Evolutionary conservation across 176 grass and related monocot species (phyloP).

Genomic region (Eragrostis nindensis): DNA sequence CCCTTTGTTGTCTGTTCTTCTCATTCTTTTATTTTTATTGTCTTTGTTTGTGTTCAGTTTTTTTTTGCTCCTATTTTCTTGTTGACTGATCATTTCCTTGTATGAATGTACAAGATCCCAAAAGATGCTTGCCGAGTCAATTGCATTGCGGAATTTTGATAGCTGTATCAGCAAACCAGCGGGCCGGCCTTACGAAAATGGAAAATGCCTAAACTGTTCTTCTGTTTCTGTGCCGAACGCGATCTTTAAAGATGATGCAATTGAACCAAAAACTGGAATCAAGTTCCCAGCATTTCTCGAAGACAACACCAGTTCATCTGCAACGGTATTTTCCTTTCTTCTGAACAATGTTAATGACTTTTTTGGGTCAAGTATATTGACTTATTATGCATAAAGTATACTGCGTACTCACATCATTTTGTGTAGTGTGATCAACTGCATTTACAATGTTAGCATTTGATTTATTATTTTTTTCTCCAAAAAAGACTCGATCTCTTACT

Average conservation of each 20-base stretch:
- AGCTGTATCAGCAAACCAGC: conserved; percentile 29
- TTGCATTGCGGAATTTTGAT: conserved; percentile 51
- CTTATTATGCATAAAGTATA: background rate
- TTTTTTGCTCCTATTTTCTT: background rate
- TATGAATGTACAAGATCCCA: conserved; percentile 64
- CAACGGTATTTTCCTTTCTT: conserved; percentile 43
- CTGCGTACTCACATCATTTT: conserved; percentile 12
- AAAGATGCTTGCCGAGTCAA: conserved; percentile 67
- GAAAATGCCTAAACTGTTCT: conserved; percentile 51
- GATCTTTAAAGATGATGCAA: conserved; percentile 66
- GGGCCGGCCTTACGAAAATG: conserved; percentile 35
- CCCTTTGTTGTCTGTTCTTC: conserved; percentile 1
- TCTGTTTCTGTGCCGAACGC: conserved; percentile 54
- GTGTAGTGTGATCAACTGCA: background rate
- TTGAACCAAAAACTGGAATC: conserved; percentile 98
- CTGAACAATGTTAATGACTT: background rate
- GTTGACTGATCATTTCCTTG: conserved; percentile 29
- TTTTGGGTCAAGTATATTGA: conserved; percentile 1
- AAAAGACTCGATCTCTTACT: background rate
- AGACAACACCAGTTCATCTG: conserved; percentile 62
- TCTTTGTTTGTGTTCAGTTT: conserved; percentile 3
- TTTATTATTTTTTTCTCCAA: background rate
- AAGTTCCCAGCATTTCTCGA: conserved; percentile 84
- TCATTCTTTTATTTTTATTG: background rate
- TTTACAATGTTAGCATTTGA: too few relatives aligned